A percentile compares a stretch with the other conserved stretches of the same genome.
These are phyloP conservation scores for Colletotrichum aenigma DNA, from an alignment of 2,329 filamentous ascomycete genomes.

Conservation along the genomic window DNA sequence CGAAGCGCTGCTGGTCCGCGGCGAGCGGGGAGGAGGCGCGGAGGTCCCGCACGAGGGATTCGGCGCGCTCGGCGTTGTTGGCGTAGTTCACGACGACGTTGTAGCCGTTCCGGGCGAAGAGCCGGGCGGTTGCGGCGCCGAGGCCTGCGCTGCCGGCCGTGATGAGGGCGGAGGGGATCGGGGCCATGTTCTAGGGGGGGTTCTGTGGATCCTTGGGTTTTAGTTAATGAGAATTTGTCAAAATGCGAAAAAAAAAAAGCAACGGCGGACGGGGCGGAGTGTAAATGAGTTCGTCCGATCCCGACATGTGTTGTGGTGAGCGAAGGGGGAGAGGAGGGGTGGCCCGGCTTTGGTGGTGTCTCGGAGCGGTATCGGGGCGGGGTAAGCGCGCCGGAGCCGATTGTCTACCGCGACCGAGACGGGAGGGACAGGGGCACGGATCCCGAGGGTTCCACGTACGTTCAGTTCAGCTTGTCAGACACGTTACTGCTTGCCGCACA, in stretches of 20 bases:
- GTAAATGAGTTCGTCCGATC: neutral
- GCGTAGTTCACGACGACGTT: constrained; percentile 73
- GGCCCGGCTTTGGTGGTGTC: neutral
- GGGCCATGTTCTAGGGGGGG: neutral
- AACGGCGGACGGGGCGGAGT: neutral
- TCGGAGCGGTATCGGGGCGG: neutral
- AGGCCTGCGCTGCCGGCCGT: constrained; percentile 55
- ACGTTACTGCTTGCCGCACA: neutral
- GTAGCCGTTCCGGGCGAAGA: constrained; percentile 65
- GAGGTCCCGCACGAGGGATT: constrained; percentile 56
- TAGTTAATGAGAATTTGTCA: neutral
- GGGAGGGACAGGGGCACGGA: neutral
- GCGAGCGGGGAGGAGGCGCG: constrained; percentile 37
- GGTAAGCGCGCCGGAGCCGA: neutral
- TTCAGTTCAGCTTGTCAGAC: neutral
- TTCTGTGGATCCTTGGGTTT: neutral
- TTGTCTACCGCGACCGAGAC: neutral
- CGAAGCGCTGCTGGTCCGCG: constrained; percentile 35
- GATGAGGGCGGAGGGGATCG: constrained; percentile 32
- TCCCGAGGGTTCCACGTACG: neutral
- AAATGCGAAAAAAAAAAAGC: neutral
- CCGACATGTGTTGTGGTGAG: neutral
- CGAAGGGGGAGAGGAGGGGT: neutral
- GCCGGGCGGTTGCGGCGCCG: constrained; percentile 63
- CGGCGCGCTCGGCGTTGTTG: constrained; percentile 57